phyloP scores from a whole-genome alignment of 768 basidiomycete species.

The Cystobasidiopsis lactophilus region DNA sequence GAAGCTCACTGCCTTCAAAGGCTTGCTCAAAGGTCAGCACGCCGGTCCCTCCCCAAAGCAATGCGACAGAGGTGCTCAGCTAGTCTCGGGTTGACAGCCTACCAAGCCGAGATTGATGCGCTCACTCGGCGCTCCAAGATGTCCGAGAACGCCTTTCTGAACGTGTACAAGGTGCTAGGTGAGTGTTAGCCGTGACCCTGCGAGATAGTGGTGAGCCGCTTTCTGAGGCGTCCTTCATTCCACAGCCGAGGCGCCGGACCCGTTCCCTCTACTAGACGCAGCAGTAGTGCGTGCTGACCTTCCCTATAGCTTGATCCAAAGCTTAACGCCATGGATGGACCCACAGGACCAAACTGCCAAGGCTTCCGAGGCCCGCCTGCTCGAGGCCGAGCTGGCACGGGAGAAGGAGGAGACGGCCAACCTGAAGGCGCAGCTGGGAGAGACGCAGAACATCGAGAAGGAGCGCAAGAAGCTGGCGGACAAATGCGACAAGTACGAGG shows the following conservation, averaged over 20 bases:
- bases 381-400: constrained; percentile 50
- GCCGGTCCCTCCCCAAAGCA: no score
- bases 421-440: constrained; percentile 40
- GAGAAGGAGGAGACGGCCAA: constrained; percentile 64
- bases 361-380: constrained; percentile 52
- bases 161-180: constrained; percentile 68
- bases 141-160: constrained; percentile 89
- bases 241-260: constrained; percentile 78
- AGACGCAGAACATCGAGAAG: constrained; percentile 16
- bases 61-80: not conserved
- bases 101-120: constrained; percentile 88
- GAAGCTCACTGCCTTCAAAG: constrained; percentile 70
- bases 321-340: not conserved
- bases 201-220: no score
- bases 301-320: no score
- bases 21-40: constrained; percentile 53
- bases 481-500: constrained; percentile 18
- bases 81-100: constrained; percentile 33
- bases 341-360: constrained; percentile 78
- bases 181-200: no score
- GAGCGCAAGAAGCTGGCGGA: constrained; percentile 17
- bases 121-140: constrained; percentile 78
- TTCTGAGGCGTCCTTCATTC: no score
- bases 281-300: constrained; percentile 42
- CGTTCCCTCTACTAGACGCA: constrained; percentile 83